Base-by-base conservation (phyloP, 352 stramenopile species). In the Globisporangium cederbergense region DNA sequence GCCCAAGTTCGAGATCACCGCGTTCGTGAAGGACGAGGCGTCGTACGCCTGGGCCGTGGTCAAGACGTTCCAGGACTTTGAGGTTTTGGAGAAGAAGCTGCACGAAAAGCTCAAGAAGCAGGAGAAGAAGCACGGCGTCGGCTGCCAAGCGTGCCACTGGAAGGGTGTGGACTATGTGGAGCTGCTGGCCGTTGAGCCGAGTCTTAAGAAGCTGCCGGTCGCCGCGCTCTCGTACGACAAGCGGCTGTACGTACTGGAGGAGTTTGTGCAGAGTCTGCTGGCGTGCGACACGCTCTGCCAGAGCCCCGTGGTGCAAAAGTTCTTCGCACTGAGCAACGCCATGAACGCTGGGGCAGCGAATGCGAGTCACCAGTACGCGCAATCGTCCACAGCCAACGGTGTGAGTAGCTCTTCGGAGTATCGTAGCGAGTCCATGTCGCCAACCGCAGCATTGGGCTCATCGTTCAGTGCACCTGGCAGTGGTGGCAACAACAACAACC, bases 91-190 rank as follows among this genome's bases (percentile, higher is more conserved):
- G 65, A 90, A 90, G 49, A 62, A 79, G 45, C 72, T 93, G 50
- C 22, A 62, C 51, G 82, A 90, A 8, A 90, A 89, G 67, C 61
- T 86, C 0, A 81, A 79, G 64, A 79, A 83, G 71, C 84, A 93
- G 68, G 81, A 91, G 60, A 88, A 90, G 62, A 86, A 83, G 60
- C 75, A 79, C 53, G 79, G 77, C 4, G 46, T 70, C 2, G 76
- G 66, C 3, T 78, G 69, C 36, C 71, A 71, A 18, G 59, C 62
- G 10, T 76, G 72, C 36, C 84, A 93, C 71, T 90, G 76, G 72
- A 84, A 79, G 28, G 84, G 82, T 38, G 72, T 93, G 8, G 84
- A 93, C 71, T 93, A 91, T 65, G 70, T 73, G 47, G 84, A 93
- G 62, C 60, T 89, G 45, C 60, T 61, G 20, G 51, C 52, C 7